Evolutionary conservation across 176 grass and related monocot genomes (phyloP).

Genomic region (Pontederia crassipes): DNA sequence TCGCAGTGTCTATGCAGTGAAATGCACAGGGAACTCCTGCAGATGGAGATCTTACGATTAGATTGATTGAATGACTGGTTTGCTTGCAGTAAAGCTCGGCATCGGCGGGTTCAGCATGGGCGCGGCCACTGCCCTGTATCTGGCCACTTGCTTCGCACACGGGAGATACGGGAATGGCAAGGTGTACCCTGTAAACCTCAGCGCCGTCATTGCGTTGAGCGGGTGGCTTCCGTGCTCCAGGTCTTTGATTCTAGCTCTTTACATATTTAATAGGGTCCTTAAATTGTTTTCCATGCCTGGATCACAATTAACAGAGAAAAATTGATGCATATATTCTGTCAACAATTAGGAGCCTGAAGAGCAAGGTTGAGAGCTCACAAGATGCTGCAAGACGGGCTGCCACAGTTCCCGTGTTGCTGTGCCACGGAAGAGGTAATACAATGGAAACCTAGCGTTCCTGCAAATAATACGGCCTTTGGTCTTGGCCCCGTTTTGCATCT

Average conservation of each 20-base stretch:
- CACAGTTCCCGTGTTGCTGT: constrained; percentile 56
- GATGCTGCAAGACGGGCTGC: constrained; percentile 48
- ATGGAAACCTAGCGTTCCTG: neutral
- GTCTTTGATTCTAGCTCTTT: constrained; percentile 16
- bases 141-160: constrained; percentile 67
- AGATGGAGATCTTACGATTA: constrained; percentile 2
- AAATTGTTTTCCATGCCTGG: neutral
- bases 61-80: neutral
- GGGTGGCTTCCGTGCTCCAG: constrained; percentile 92
- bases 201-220: constrained; percentile 55
- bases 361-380: constrained; percentile 78
- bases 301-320: neutral
- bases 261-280: no score
- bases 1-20: neutral
- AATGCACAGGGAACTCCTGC: neutral
- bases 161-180: constrained; percentile 53
- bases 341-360: constrained; percentile 52
- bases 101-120: constrained; percentile 96
- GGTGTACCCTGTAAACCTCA: constrained; percentile 53
- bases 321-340: neutral
- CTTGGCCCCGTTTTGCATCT: neutral
- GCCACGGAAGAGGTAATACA: constrained; percentile 65
- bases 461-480: neutral
- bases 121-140: constrained; percentile 53
- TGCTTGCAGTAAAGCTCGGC: constrained; percentile 63